Evolutionary conservation across 345 rosid genomes (phyloP).

Genomic region (Citrus trifoliata): DNA sequence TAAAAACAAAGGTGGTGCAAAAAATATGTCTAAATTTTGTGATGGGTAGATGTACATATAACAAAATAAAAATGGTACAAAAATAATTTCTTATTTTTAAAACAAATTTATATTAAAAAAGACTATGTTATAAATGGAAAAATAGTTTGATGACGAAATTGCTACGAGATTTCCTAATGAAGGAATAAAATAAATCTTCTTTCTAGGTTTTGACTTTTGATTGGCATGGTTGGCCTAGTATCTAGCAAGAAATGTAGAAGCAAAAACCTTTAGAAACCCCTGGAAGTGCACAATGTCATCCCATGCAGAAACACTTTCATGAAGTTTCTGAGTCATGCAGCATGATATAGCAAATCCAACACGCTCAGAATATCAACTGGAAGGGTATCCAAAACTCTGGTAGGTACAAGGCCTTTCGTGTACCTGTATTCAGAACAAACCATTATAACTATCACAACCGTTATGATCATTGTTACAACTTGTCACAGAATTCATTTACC

Average conservation of each 20-base stretch:
- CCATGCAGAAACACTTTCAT: neutral
- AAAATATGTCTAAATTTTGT: too few relatives aligned
- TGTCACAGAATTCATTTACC: conserved; percentile 39
- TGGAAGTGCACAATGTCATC: neutral
- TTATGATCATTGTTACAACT: neutral
- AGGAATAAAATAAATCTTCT: neutral
- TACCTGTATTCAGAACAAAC: conserved; percentile 45
- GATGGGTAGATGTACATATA: too few relatives aligned
- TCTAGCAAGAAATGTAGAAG: neutral
- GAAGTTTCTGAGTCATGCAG: neutral
- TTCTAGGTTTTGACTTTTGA: neutral
- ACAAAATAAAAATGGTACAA: too few relatives aligned
- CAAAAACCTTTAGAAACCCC: neutral
- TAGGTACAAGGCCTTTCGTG: conserved; percentile 52
- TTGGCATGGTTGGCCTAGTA: neutral
- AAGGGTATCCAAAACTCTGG: conserved; percentile 71
- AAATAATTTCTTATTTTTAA: neutral
- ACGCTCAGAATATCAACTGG: conserved; percentile 45
- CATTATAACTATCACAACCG: neutral
- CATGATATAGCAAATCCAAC: neutral
- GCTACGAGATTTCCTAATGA: neutral
- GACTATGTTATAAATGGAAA: neutral
- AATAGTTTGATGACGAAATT: neutral
- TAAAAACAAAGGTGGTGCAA: too few relatives aligned
- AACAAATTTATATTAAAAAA: neutral